Evolutionary conservation across 2,329 filamentous ascomycete species (phyloP).

Genomic region (Chrysoporthe puriensis): DNA sequence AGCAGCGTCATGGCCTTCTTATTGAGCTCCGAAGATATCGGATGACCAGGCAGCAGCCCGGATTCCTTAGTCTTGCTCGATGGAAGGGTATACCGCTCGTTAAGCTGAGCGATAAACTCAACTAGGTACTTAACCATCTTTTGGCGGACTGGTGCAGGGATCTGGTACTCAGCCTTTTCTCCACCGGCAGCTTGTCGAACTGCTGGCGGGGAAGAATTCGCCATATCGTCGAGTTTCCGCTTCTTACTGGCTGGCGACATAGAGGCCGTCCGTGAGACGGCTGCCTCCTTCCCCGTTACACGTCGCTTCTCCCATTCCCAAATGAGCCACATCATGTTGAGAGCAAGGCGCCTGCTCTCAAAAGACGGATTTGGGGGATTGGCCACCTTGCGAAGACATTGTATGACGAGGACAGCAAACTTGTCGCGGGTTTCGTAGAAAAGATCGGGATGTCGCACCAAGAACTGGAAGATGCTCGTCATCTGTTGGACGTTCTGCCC

Average conservation of each 20-base stretch:
- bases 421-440: constrained; percentile 96
- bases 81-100: constrained; percentile 80
- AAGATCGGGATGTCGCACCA: constrained; percentile 87
- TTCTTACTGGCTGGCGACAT: constrained; percentile 77
- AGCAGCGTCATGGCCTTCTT: constrained; percentile 83
- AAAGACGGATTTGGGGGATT: constrained; percentile 81
- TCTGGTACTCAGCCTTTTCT: constrained; percentile 68
- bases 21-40: constrained; percentile 74
- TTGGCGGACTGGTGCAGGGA: constrained; percentile 68
- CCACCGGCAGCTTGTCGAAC: constrained; percentile 48
- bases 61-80: constrained; percentile 68
- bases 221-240: constrained; percentile 69
- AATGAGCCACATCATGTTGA: constrained; percentile 89
- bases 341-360: constrained; percentile 87
- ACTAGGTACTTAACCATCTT: constrained; percentile 94
- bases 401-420: constrained; percentile 86
- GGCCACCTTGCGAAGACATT: constrained; percentile 86
- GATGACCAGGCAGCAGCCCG: constrained; percentile 45
- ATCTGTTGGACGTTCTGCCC: constrained; percentile 94
- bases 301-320: constrained; percentile 91
- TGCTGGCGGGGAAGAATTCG: constrained; percentile 58
- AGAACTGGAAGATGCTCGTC: constrained; percentile 95
- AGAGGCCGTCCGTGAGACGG: constrained; percentile 46
- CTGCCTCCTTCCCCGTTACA: constrained; percentile 61
- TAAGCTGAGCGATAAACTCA: constrained; percentile 88